Conservation (phyloP, 768 basidiomycete genomes). For the Nevesoporus exiguus region DNA sequence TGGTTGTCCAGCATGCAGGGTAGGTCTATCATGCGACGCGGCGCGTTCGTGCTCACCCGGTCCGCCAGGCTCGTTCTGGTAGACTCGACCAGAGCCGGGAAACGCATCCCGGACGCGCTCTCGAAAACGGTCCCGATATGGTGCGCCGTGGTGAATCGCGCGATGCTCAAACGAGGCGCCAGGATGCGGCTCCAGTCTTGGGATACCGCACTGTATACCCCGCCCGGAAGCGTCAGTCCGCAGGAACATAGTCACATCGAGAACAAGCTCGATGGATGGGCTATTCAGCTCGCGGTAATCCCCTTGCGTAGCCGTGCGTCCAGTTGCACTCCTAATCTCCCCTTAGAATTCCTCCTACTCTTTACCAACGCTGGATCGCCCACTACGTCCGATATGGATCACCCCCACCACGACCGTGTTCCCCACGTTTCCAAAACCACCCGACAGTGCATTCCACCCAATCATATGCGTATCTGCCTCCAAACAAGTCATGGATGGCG, state of each 20-base stretch:
- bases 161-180: constrained; percentile 31
- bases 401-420: constrained; percentile 63
- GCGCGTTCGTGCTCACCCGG: neutral
- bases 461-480: constrained; percentile 88
- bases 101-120: constrained; percentile 90
- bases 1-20: constrained; percentile 57
- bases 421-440: constrained; percentile 34
- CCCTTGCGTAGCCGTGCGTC: neutral
- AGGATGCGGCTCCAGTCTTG: constrained; percentile 33
- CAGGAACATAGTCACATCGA: constrained; percentile 85
- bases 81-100: constrained; percentile 90
- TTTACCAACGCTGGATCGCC: constrained; percentile 55
- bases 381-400: constrained; percentile 86
- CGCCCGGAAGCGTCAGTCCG: constrained; percentile 60
- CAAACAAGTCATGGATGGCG: constrained; percentile 55
- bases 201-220: constrained; percentile 65
- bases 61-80: constrained; percentile 69
- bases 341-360: constrained; percentile 66
- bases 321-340: neutral
- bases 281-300: constrained; percentile 57
- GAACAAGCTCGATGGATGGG: constrained; percentile 62
- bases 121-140: constrained; percentile 94
- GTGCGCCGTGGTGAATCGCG: constrained; percentile 86
- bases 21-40: constrained; percentile 23
- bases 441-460: constrained; percentile 48